Evolutionary conservation across 768 basidiomycete species (phyloP), one percentile per base, ranked within the genome.

Genomic region (Panus rudis): DNA sequence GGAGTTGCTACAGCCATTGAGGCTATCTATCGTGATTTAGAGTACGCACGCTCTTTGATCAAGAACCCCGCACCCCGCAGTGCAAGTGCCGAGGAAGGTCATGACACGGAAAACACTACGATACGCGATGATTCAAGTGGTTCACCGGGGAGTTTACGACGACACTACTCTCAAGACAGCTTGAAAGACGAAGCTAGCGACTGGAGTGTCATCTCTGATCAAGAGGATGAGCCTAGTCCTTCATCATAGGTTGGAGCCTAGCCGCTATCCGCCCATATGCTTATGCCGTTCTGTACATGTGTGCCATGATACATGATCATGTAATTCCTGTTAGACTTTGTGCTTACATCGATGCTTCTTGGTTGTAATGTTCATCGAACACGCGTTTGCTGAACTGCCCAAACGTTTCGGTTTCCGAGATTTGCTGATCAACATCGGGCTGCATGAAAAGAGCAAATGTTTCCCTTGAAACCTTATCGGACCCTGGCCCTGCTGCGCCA

Each of bases 1-100:
- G 94, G 94, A n/a, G 92, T 97, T 2, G 75, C 78, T 1, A 91
- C 78, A 24, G 96, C 96, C 13, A 84, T 97, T 46, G 93, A 98
- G 63, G 81, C 85, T 21, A 92, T 99, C 50, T 99, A 98, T 59
- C 81, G 96, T 35, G 93, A 99, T 58, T 66, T 98, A 43, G 94
- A 98, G 48, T 97, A 97, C 60, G 91, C 94, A 26, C 79, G 86
- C 26, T 84, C 85, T 6, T 65, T 96, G 39, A 80, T 97, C 51
- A 93, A 91, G 59, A 76, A 73, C 24, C 57, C 58, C 13, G 45
- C 57, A 1, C 51, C 52, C 7, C 52, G 47, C 19, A 49, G 57
- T 23, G 33, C 50, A 4, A 38, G 37, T 20, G 48, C 4, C 8
- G 55, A 56, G 5, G 50, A 59, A 13, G 49, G 52, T 4, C 42